These are phyloP conservation scores for Candida gorgasii DNA, from an alignment of 805 yeast species.

Conservation along the genomic window DNA sequence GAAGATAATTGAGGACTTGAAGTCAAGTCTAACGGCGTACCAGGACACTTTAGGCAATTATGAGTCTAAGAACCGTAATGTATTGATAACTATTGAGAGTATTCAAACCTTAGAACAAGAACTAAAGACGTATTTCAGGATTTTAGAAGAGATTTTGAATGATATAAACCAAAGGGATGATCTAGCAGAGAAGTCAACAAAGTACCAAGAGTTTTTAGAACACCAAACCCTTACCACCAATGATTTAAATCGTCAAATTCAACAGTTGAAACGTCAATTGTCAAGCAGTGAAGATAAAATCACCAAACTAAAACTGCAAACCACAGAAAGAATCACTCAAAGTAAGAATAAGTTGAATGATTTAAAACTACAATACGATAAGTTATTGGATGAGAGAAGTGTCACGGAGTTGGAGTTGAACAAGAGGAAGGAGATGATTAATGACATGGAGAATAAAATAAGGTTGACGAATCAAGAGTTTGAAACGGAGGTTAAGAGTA, in stretches of 20 bases:
- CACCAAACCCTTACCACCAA: constrained; percentile 35
- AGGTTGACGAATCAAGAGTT: constrained; percentile 41
- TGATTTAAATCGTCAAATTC: constrained; percentile 43
- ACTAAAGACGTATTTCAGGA: constrained; percentile 46
- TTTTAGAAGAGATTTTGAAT: constrained; percentile 50
- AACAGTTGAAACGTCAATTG: constrained; percentile 53
- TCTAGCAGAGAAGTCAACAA: constrained; percentile 35
- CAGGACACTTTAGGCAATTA: constrained; percentile 20
- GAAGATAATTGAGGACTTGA: constrained; percentile 54
- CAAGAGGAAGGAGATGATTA: constrained; percentile 49
- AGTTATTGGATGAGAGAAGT: constrained; percentile 49
- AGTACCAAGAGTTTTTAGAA: constrained; percentile 43
- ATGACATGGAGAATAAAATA: constrained; percentile 43
- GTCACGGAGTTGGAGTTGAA: constrained; percentile 50
- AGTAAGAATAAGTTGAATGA: constrained; percentile 43
- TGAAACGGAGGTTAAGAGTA: constrained; percentile 53
- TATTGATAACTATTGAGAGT: constrained; percentile 57
- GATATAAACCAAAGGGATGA: constrained; percentile 44
- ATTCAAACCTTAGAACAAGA: constrained; percentile 46
- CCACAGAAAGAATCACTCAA: constrained; percentile 45
- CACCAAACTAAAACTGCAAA: constrained; percentile 42
- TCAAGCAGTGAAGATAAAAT: constrained; percentile 49
- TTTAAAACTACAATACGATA: constrained; percentile 48
- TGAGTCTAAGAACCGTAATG: constrained; percentile 51
- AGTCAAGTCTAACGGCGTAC: constrained; percentile 42